phyloP scores from a whole-genome alignment of 2,329 filamentous ascomycete genomes.

The Talaromyces islandicus region DNA sequence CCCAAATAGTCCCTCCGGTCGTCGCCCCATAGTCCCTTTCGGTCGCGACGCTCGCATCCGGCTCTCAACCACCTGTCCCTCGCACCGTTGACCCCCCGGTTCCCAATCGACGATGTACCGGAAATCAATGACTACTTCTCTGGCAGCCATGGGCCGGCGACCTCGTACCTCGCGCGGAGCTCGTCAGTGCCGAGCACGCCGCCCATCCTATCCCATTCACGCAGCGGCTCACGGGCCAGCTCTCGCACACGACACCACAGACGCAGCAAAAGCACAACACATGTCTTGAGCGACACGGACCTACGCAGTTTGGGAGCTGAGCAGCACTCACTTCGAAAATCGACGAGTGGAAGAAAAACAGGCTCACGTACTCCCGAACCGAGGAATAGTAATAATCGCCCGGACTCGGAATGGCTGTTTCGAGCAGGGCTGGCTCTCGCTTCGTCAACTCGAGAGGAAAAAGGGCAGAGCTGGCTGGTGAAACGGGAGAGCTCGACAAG shows the following conservation, averaged over 20 bases:
- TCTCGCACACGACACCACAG: constrained; percentile 22
- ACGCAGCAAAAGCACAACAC: constrained; percentile 31
- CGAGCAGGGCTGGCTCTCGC: constrained; percentile 53
- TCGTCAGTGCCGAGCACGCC: constrained; percentile 37
- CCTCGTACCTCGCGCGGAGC: constrained; percentile 34
- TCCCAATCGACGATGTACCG: constrained; percentile 44
- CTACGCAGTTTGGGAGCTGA: constrained; percentile 21
- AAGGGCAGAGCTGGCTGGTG: constrained; percentile 57
- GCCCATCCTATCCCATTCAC: constrained; percentile 38
- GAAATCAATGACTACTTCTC: constrained; percentile 30
- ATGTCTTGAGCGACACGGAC: constrained; percentile 29
- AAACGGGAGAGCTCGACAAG: constrained; percentile 52
- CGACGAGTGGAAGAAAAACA: background rate
- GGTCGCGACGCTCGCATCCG: constrained; percentile 51
- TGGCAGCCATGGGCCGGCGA: constrained; percentile 16
- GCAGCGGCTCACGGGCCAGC: constrained; percentile 25
- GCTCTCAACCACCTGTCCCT: constrained; percentile 56
- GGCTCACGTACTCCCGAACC: constrained; percentile 4
- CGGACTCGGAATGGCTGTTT: constrained; percentile 54
- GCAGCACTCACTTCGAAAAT: constrained; percentile 18
- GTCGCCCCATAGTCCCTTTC: constrained; percentile 24
- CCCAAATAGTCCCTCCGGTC: constrained; percentile 7
- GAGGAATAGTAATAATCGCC: constrained; percentile 10
- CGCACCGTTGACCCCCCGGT: constrained; percentile 53
- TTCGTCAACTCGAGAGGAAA: constrained; percentile 52